phyloP scores from a whole-genome alignment of 2,329 filamentous ascomycete genomes.

The Acarospora socialis region DNA sequence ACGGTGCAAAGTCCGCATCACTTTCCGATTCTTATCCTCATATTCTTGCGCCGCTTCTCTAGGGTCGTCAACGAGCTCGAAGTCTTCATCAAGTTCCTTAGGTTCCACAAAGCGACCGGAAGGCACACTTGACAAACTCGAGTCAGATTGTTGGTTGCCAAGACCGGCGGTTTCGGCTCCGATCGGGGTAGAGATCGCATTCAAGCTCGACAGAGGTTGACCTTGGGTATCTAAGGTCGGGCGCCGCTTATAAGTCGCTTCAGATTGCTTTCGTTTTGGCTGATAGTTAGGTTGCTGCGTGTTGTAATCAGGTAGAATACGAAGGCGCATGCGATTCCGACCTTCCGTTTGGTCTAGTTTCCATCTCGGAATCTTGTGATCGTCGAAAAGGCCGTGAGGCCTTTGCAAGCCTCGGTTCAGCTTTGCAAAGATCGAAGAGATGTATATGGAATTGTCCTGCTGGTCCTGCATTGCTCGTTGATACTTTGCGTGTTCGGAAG shows the following conservation, averaged over 20 bases:
- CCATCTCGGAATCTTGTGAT: slow-evolving; percentile 56
- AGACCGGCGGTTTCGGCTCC: no score
- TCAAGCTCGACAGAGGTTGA: no score
- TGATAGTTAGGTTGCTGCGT: slow-evolving; percentile 60
- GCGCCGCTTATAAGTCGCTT: slow-evolving; percentile 29
- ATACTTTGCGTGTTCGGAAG: slow-evolving; percentile 81
- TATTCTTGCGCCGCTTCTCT: slow-evolving; percentile 73
- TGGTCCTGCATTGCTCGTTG: slow-evolving; percentile 83
- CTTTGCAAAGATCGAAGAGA: slow-evolving; percentile 59
- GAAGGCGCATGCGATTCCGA: slow-evolving; percentile 82
- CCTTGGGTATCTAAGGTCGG: slow-evolving; percentile 19
- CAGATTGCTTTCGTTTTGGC: slow-evolving; percentile 62
- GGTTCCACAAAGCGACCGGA: no score
- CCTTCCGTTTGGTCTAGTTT: slow-evolving; percentile 92
- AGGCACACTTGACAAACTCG: no score
- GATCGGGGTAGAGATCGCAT: no score
- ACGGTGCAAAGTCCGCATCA: slow-evolving; percentile 82
- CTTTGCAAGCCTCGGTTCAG: slow-evolving; percentile 66
- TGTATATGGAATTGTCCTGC: slow-evolving; percentile 72
- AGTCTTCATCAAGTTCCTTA: slow-evolving; percentile 63
- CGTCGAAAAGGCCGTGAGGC: slow-evolving; percentile 67
- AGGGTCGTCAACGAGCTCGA: slow-evolving; percentile 89
- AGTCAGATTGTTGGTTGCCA: no score
- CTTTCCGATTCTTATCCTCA: slow-evolving; percentile 96
- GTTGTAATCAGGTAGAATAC: slow-evolving; percentile 65